Evolutionary conservation across 805 yeast species (phyloP), one percentile per base, ranked within the genome.

Genomic region (Ogataea methylovora): DNA sequence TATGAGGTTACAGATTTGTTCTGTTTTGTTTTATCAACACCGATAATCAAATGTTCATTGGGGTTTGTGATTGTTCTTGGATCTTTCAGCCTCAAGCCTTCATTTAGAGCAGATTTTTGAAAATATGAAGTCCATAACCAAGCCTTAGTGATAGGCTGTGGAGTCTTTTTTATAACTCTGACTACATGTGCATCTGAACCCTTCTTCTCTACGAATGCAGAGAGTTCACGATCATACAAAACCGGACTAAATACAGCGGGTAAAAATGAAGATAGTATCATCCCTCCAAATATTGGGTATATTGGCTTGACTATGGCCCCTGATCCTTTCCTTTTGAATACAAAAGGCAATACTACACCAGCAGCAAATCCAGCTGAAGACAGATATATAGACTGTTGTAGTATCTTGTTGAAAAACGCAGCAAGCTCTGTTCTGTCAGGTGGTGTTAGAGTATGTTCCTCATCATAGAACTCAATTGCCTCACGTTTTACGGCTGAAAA

Each of bases 81-180:
- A 46, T 79, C 80, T 35, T 69, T 70, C 43, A 79, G 54, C 25
- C 71, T 60, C 32, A 63, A 63, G 15, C 62, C 64, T 0, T 79
- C 76, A 43, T 79, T 71, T 13, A 62, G 61, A 25, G 65, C 59
- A 0, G 83, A 68, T 38, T 63, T 53, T 31, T 63, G 58, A 50
- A 71, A 79, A 51, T 80, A 80, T 17, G 65, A 46, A 27, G 69
- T 58, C 76, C 77, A 73, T 27, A 51, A 49, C 16, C 38, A 48
- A 15, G 55, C 34, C 25, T 53, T 46, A 6, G 40, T 35, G 14
- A 48, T 31, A 8, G 51, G 55, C 29, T 44, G 47, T 50, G 59
- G 59, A 3, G 54, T 44, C 4, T 39, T 42, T 9, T 40, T 32
- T 7, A 51, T 36, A 11, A 48, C 47, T 26, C 43, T 36, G 28